phyloP scores from a whole-genome alignment of 106 monocot genomes.

The Acanthochlamys bracteata region DNA sequence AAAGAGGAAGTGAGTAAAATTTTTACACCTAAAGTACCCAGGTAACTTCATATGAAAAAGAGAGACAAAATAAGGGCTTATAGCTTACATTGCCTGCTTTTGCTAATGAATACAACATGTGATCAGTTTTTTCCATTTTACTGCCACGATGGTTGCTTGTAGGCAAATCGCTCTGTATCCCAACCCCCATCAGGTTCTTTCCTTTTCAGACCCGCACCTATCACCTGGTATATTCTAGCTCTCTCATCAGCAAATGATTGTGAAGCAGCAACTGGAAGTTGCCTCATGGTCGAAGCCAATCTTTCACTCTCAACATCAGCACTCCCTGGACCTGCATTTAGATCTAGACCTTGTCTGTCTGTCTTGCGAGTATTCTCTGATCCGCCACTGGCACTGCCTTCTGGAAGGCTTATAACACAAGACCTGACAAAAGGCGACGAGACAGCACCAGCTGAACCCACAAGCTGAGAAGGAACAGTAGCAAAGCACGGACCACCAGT shows the following conservation, averaged over 20 bases:
- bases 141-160: slow-evolving; percentile 44
- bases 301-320: slow-evolving; percentile 33
- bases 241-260: slow-evolving; percentile 47
- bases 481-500: slow-evolving; percentile 31
- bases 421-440: slow-evolving; percentile 34
- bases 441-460: slow-evolving; percentile 22
- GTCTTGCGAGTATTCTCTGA: slow-evolving; percentile 35
- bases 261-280: slow-evolving; percentile 22
- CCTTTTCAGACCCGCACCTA: slow-evolving; percentile 40
- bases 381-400: slow-evolving; percentile 34
- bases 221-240: slow-evolving; percentile 27
- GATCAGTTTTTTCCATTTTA: not conserved
- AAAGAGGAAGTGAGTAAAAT: not conserved
- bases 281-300: slow-evolving; percentile 17
- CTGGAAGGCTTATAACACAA: slow-evolving; percentile 31
- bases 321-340: slow-evolving; percentile 63
- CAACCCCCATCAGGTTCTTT: slow-evolving; percentile 65
- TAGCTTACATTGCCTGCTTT: not conserved
- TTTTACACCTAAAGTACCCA: not conserved
- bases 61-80: not conserved
- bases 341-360: slow-evolving; percentile 52
- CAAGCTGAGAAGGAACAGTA: slow-evolving; percentile 33
- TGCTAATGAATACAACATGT: not conserved
- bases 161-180: slow-evolving; percentile 49
- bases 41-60: not conserved